Evolutionary conservation across 768 basidiomycete genomes (phyloP).

Genomic region (Amanita polypyramis): DNA sequence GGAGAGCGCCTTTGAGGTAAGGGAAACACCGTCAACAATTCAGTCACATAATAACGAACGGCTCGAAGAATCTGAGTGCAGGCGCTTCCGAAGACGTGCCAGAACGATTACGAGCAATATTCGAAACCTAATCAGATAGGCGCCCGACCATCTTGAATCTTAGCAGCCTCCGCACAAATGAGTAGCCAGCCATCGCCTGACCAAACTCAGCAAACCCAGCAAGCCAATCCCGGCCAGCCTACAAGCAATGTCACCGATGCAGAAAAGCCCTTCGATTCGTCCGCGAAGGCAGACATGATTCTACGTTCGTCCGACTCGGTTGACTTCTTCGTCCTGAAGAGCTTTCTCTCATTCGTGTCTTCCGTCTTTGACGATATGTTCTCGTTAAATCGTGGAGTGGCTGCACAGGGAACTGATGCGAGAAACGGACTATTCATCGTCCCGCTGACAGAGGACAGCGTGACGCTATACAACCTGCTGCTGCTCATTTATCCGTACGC

Average conservation of each 20-base stretch:
- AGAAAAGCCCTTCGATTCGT: constrained; percentile 1
- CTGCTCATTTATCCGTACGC: constrained; percentile 5
- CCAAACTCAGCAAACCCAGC: too few species aligned
- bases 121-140: too few species aligned
- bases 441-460: constrained; percentile 10
- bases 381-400: constrained; percentile 12
- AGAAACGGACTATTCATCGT: constrained; percentile 7
- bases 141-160: too few species aligned
- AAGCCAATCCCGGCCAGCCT: background rate
- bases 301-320: constrained; percentile 19
- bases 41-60: too few species aligned
- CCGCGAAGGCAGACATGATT: constrained; percentile 15
- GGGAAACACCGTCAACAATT: too few species aligned
- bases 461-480: constrained; percentile 9
- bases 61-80: too few species aligned
- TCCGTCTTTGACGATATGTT: constrained; percentile 23
- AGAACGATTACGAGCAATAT: too few species aligned
- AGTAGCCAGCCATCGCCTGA: too few species aligned
- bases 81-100: too few species aligned
- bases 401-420: constrained; percentile 1
- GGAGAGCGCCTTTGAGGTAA: too few species aligned
- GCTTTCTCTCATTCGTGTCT: constrained; percentile 19
- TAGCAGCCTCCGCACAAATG: too few species aligned
- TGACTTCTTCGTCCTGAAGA: constrained; percentile 20
- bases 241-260: background rate